Percentiles rank a stretch among this genome's conserved stretches.
Evolutionary conservation across 129 eudicot species (phyloP).

Genomic region (Helichrysum umbraculigerum): DNA sequence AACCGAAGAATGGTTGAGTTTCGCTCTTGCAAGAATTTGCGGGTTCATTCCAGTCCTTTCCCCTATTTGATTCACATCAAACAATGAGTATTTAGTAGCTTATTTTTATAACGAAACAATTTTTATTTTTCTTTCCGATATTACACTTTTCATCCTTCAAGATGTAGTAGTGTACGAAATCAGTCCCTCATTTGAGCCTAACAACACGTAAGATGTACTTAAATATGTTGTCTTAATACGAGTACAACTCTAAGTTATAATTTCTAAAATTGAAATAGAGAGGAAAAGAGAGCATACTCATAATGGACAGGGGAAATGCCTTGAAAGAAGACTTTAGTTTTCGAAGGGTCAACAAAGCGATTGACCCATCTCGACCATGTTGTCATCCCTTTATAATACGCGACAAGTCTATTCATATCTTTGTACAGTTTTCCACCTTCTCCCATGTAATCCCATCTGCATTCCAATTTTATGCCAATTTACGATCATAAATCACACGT

Average conservation of each 20-base stretch:
- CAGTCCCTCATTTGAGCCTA: neutral
- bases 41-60: conserved; percentile 83
- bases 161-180: too few species aligned
- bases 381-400: conserved; percentile 72
- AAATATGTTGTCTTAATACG: neutral
- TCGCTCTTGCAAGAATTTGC: conserved; percentile 60
- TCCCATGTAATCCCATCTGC: conserved; percentile 74
- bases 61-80: conserved; percentile 38
- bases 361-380: conserved; percentile 94
- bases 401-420: conserved; percentile 71
- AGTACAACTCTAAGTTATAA: neutral
- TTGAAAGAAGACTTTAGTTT: conserved; percentile 75
- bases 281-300: conserved; percentile 39
- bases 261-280: neutral
- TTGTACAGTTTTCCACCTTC: conserved; percentile 60
- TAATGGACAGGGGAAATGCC: conserved; percentile 82
- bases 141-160: neutral
- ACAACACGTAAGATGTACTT: neutral
- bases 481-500: neutral
- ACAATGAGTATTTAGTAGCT: neutral
- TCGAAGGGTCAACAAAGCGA: conserved; percentile 55
- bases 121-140: too few species aligned
- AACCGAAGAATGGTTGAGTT: conserved; percentile 62
- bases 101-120: too few species aligned
- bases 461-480: neutral